phyloP scores from a whole-genome alignment of 345 rosid genomes.

The Salix suchowensis region DNA sequence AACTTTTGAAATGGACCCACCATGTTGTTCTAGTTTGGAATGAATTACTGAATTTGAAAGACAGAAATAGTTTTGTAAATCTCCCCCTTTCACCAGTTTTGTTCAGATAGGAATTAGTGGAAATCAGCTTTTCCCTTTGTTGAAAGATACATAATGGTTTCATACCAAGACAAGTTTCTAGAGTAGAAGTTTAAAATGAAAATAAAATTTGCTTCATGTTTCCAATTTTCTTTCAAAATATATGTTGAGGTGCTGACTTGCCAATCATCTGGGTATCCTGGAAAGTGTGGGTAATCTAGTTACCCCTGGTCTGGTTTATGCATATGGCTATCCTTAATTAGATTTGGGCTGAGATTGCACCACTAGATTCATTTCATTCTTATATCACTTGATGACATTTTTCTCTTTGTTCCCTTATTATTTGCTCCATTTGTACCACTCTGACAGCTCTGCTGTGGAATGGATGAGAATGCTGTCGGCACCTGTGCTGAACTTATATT shows the following conservation, averaged over 20 bases:
- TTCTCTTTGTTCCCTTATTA: slow-evolving; percentile 2
- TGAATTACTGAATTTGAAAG: not conserved
- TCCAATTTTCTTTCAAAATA: not conserved
- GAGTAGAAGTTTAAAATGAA: not conserved
- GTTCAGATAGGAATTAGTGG: not conserved
- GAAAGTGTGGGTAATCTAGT: not conserved
- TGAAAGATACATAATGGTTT: not conserved
- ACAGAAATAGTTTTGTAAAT: not conserved
- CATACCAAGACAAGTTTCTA: not conserved
- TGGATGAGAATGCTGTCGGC: slow-evolving; percentile 87
- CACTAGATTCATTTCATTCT: not conserved
- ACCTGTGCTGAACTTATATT: slow-evolving; percentile 89
- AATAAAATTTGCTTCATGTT: not conserved
- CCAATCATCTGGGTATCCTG: not conserved
- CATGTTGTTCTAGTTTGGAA: not conserved
- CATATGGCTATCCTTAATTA: not conserved
- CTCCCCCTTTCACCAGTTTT: not conserved
- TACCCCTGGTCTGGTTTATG: not conserved
- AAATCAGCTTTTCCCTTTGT: not conserved
- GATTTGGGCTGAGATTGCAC: not conserved
- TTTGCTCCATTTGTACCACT: not conserved
- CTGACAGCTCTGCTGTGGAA: slow-evolving; percentile 79
- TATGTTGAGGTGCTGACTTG: not conserved
- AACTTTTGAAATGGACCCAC: not conserved
- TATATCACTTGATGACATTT: not conserved